Percentiles rank a stretch among this genome's conserved stretches.
Evolutionary conservation across 441 rosid species (phyloP).

Genomic region (Metrosideros polymorpha): DNA sequence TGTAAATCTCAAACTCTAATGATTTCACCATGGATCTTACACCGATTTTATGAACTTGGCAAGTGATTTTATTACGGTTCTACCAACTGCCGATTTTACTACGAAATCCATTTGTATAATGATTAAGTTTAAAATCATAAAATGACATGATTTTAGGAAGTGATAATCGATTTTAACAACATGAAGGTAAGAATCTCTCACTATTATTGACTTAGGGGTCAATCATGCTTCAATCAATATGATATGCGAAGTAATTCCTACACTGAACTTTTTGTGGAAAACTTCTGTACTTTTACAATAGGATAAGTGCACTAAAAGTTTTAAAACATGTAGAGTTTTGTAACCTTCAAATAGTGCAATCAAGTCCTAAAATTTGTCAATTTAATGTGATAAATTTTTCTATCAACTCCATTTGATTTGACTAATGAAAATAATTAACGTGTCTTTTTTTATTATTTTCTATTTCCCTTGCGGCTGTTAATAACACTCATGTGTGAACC

Average conservation of each 20-base stretch:
- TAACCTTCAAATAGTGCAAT: background rate
- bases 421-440: background rate
- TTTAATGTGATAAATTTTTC: background rate
- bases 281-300: background rate
- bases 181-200: background rate
- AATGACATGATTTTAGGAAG: background rate
- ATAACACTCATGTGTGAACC: background rate
- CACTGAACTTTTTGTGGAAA: background rate
- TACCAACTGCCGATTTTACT: background rate
- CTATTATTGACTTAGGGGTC: background rate
- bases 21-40: background rate
- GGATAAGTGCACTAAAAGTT: background rate
- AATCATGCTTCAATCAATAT: background rate
- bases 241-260: background rate
- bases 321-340: background rate
- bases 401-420: background rate
- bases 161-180: background rate
- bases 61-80: background rate
- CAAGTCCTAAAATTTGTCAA: background rate
- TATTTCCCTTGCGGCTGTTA: background rate
- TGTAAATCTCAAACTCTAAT: background rate
- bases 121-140: background rate
- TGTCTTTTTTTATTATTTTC: background rate
- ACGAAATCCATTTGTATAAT: background rate
- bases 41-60: background rate